A percentile compares a stretch with the other conserved stretches of the same genome.
phyloP scores from a whole-genome alignment of 768 basidiomycete genomes.

The Lentinula aciculospora region DNA sequence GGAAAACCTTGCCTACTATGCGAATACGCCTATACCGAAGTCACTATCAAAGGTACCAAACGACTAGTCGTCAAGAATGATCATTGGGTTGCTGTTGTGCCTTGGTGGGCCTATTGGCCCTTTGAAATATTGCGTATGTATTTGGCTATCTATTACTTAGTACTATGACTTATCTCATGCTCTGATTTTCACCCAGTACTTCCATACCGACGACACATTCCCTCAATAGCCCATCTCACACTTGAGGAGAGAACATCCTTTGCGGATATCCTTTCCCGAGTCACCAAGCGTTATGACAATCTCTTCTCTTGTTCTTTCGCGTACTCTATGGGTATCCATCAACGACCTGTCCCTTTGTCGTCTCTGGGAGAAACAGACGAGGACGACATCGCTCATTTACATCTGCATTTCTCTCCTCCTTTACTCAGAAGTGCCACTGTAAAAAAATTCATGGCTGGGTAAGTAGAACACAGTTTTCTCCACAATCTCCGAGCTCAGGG shows the following conservation, averaged over 20 bases:
- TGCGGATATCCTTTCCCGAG: constrained; percentile 57
- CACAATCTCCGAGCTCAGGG: background rate
- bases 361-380: constrained; percentile 30
- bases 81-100: constrained; percentile 80
- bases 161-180: background rate
- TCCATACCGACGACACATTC: constrained; percentile 74
- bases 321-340: constrained; percentile 94
- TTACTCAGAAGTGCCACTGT: constrained; percentile 77
- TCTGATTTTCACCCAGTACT: constrained; percentile 42
- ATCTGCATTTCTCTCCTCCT: constrained; percentile 85
- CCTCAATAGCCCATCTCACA: constrained; percentile 58
- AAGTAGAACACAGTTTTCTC: constrained; percentile 19
- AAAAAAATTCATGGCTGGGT: constrained; percentile 90
- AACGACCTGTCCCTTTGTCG: constrained; percentile 55
- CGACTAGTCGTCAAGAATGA: constrained; percentile 65
- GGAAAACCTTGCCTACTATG: constrained; percentile 68
- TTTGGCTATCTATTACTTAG: background rate
- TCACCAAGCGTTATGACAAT: constrained; percentile 72
- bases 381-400: constrained; percentile 68
- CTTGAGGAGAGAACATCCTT: constrained; percentile 56
- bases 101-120: constrained; percentile 97
- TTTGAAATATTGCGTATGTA: constrained; percentile 71
- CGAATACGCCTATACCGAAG: constrained; percentile 72
- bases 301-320: constrained; percentile 84
- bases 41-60: constrained; percentile 29